Base-by-base conservation (phyloP, 75 land plant genomes). In the Adiantum capillusveneris region DNA sequence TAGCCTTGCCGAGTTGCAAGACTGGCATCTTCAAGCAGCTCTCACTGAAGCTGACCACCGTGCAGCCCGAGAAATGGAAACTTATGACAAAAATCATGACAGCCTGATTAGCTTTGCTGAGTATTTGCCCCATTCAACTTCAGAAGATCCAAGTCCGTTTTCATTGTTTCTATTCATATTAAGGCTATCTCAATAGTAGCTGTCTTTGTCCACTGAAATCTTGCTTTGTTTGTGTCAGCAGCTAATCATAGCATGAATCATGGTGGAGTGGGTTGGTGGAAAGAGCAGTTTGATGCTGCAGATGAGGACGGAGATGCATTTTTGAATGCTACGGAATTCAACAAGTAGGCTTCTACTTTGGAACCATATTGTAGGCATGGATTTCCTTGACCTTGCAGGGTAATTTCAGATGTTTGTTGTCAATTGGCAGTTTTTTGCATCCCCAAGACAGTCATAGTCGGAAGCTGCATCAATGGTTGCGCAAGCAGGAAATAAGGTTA, bases 251-350 rank as follows among this genome's bases (percentile, higher is more conserved):
- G 57, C 27, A 79, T 34, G 64, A 65, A 50, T 27, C 72, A 76
- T 59, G 78, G 75, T 72, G 81, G 77, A 25, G 66, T 80, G 73
- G 97, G 93, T 39, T 92, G 94, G 94, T 88, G 69, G 58, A 80
- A 81, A 54, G 89, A 82, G 59, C 97, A 92, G 58, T 92, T 92
- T 62, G 87, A 85, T 73, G 79, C 85, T 41, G 83, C 90, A 41
- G 97, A 92, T 76, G 78, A 65, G n/a, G 79, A 92, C 78, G 84
- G 84, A 25, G 82, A 92, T 85, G 97, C 86, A 22, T 67, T 68
- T 53, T 62, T 92, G 36, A 88, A 88, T 75, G 37, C 68, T 24
- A 88, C 82, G 19, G 97, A 92, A 53, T 92, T 88, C 62, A 82
- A 88, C 56, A 79, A 92, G 97, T 92, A 69, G 42, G 76, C 57